phyloP scores from a whole-genome alignment of 371 early-diverging fungal species.

The Saksenaea oblongispora region DNA sequence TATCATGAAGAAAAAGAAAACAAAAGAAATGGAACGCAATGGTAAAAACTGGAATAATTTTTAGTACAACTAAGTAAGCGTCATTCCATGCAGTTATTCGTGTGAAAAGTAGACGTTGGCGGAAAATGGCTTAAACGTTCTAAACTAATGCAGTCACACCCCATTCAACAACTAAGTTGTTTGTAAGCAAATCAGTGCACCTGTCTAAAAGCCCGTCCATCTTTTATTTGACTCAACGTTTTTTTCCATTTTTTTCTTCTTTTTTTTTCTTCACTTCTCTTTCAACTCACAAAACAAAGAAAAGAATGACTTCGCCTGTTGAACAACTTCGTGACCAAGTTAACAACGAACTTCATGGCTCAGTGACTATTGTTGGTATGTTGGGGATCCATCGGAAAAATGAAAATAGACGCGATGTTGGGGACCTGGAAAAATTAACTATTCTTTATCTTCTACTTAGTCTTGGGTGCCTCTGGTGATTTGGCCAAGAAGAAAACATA shows the following conservation, averaged over 20 bases:
- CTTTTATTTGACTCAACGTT: constrained; percentile 8
- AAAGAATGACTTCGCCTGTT: constrained; percentile 28
- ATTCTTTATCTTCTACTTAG: constrained; percentile 29
- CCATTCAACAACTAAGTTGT: constrained; percentile 8
- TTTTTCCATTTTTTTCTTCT: constrained; percentile 8
- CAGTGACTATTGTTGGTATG: constrained; percentile 58
- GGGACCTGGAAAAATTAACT: background rate
- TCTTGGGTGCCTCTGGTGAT: constrained; percentile 91
- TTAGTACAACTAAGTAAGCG: background rate
- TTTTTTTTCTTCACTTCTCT: background rate
- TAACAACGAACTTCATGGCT: constrained; percentile 34
- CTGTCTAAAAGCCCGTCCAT: constrained; percentile 9
- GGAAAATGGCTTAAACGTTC: background rate
- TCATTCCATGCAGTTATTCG: no score
- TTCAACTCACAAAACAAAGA: background rate
- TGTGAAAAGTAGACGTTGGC: no score
- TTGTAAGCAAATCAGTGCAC: constrained; percentile 16
- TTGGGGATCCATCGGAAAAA: background rate
- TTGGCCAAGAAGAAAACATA: constrained; percentile 97
- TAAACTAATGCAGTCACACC: background rate
- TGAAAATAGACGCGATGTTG: background rate
- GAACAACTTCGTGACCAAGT: constrained; percentile 45
- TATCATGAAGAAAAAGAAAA: background rate
- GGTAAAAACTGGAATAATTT: background rate
- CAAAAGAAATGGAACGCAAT: background rate